A percentile compares a stretch with the other conserved stretches of the same genome.
phyloP scores from a whole-genome alignment of 2,329 filamentous ascomycete genomes.

The Ascochyta viciae-villosae region DNA sequence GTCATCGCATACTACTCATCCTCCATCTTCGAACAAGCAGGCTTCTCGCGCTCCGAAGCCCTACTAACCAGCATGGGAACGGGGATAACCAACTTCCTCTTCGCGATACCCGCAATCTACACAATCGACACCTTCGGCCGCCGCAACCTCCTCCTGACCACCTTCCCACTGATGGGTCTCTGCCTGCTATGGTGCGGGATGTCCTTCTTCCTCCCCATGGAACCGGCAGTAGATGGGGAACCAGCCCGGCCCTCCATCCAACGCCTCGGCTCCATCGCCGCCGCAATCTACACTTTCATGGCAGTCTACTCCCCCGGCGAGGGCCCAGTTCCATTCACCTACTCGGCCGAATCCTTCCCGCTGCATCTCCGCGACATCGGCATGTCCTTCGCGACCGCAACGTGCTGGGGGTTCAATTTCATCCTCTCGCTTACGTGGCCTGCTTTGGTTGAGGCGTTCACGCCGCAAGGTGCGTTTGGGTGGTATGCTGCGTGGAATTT shows the following conservation, averaged over 20 bases:
- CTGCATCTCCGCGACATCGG: slow-evolving; percentile 54
- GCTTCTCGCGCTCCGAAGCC: slow-evolving; percentile 46
- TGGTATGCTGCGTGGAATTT: slow-evolving; percentile 65
- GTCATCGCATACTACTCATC: slow-evolving; percentile 23
- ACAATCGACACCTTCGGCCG: slow-evolving; percentile 56
- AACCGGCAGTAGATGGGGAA: slow-evolving; percentile 11
- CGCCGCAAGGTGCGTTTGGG: slow-evolving; percentile 60
- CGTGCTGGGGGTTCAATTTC: slow-evolving; percentile 66
- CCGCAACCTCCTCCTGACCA: slow-evolving; percentile 53
- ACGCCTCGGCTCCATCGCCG: slow-evolving; percentile 46
- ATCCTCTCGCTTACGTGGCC: slow-evolving; percentile 63
- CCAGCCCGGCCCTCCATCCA: slow-evolving; percentile 19
- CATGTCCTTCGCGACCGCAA: slow-evolving; percentile 57
- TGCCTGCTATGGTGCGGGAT: slow-evolving; percentile 42
- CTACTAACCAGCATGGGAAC: slow-evolving; percentile 53
- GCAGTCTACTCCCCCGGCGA: slow-evolving; percentile 50
- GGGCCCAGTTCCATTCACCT: slow-evolving; percentile 46
- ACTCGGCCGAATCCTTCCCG: slow-evolving; percentile 54
- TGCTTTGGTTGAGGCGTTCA: slow-evolving; percentile 56
- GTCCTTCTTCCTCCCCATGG: slow-evolving; percentile 35
- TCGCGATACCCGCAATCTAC: slow-evolving; percentile 55
- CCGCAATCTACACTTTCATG: slow-evolving; percentile 59
- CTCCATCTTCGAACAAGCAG: slow-evolving; percentile 43
- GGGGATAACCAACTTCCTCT: slow-evolving; percentile 55
- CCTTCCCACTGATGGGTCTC: slow-evolving; percentile 57